phyloP scores from a whole-genome alignment of 2,329 filamentous ascomycete species.

The Leptographium lundbergii region DNA sequence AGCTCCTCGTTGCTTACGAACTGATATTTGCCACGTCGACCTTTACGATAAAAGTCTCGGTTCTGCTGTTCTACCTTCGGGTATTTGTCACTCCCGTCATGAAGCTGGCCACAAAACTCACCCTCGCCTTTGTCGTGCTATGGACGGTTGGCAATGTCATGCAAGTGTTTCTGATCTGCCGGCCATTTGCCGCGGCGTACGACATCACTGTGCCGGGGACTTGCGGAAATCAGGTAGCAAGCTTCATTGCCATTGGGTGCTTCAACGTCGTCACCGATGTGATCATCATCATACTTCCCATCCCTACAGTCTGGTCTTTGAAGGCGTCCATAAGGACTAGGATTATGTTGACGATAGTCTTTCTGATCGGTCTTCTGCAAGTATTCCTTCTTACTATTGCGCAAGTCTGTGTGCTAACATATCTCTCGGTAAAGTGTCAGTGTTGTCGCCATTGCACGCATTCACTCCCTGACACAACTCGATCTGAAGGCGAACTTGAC shows the following conservation, averaged over 20 bases:
- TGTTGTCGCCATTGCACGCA: not conserved
- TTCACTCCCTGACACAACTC: not conserved
- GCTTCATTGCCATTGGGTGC: not conserved
- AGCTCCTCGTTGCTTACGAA: constrained; percentile 1
- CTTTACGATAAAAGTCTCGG: constrained; percentile 28
- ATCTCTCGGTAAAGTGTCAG: not conserved
- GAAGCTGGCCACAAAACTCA: not conserved
- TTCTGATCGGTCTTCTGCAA: not conserved
- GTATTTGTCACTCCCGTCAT: constrained; percentile 29
- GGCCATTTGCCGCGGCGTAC: not conserved
- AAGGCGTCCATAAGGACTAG: not conserved
- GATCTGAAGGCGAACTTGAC: not conserved
- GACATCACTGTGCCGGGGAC: not conserved
- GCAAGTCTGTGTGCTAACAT: not conserved
- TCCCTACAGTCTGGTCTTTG: not conserved
- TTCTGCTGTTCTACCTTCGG: constrained; percentile 40
- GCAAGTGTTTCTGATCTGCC: constrained; percentile 1
- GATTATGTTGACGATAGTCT: not conserved
- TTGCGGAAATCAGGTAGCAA: not conserved
- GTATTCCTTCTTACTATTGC: not conserved
- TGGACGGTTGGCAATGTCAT: not conserved
- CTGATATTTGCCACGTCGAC: not conserved
- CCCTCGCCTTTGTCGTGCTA: not conserved
- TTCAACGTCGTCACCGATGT: not conserved
- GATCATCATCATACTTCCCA: not conserved